Conservation (phyloP, 2,329 filamentous ascomycete species). For the Chaetomium globosum region DNA sequence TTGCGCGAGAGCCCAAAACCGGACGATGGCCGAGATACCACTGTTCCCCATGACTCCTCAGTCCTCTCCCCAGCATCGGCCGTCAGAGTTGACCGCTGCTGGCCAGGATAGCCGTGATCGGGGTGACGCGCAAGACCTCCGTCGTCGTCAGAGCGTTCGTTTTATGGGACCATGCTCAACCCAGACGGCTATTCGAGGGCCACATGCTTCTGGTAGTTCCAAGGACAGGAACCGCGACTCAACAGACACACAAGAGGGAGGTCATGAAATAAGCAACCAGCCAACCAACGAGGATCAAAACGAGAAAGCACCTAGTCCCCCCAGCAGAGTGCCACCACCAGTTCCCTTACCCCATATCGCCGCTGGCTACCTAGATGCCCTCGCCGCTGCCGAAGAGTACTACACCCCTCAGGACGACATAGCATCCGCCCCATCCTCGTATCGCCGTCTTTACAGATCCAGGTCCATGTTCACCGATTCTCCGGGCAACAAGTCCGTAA, state of each 20-base stretch:
- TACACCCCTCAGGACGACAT: conserved; percentile 54
- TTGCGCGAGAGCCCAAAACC: conserved; percentile 56
- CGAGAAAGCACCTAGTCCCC: conserved; percentile 19
- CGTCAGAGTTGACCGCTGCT: conserved; percentile 17
- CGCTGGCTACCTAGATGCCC: conserved; percentile 44
- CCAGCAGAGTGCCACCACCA: conserved; percentile 27
- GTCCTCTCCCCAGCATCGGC: conserved; percentile 30
- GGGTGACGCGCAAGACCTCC: conserved; percentile 39
- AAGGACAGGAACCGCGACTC: conserved; percentile 2
- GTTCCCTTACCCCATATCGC: conserved; percentile 32
- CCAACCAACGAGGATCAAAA: not conserved
- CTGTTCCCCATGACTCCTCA: conserved; percentile 42
- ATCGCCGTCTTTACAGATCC: conserved; percentile 56
- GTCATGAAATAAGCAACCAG: conserved; percentile 17
- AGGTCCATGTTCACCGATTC: conserved; percentile 55
- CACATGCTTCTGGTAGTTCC: not conserved
- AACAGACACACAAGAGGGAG: conserved; percentile 11
- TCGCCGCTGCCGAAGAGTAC: conserved; percentile 47
- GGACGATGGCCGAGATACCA: conserved; percentile 43
- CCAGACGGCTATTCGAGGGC: conserved; percentile 21
- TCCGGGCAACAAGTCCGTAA: conserved; percentile 5
- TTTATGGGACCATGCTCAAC: conserved; percentile 47
- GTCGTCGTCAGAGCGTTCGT: conserved; percentile 58
- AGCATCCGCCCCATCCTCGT: conserved; percentile 52
- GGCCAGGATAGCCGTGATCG: conserved; percentile 35